These are phyloP conservation scores for Geotrichum aggregatum DNA, from an alignment of 1,139 yeast species.

Conservation along the genomic window DNA sequence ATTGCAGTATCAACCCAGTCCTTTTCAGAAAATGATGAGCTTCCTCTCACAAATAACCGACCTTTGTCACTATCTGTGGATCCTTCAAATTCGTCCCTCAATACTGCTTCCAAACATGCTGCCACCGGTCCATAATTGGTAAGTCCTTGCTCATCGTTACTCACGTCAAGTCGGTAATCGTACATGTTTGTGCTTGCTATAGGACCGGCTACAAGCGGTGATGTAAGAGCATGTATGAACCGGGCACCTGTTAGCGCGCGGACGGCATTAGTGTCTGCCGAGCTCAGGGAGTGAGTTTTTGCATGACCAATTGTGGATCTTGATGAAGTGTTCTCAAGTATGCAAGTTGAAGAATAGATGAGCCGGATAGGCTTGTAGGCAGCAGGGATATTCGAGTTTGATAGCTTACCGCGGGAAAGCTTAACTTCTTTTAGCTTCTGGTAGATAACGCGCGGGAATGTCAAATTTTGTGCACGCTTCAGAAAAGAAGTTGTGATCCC, in stretches of 20 bases:
- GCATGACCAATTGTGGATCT: too few relatives aligned
- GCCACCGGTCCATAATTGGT: conserved; percentile 38
- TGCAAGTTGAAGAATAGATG: conserved; percentile 29
- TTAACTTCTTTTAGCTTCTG: conserved; percentile 26
- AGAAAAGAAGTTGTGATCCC: conserved; percentile 30
- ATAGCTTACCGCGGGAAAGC: conserved; percentile 33
- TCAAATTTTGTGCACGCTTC: conserved; percentile 24
- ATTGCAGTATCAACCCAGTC: conserved; percentile 34
- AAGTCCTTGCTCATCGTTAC: conserved; percentile 22
- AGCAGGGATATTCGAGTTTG: conserved; percentile 27
- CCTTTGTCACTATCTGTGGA: conserved; percentile 23
- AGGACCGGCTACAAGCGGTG: conserved; percentile 36
- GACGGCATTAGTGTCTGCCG: conserved; percentile 32
- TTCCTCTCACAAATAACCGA: conserved; percentile 32
- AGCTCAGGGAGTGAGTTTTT: conserved; percentile 30
- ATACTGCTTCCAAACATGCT: conserved; percentile 35
- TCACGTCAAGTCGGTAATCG: conserved; percentile 36
- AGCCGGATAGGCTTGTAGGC: conserved; percentile 33
- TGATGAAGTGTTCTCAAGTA: conserved; percentile 13
- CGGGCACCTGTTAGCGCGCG: conserved; percentile 39
- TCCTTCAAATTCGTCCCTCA: conserved; percentile 26
- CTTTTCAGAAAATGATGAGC: conserved; percentile 24
- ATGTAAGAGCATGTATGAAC: conserved; percentile 35
- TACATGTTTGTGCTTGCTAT: conserved; percentile 38
- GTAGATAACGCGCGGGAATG: conserved; percentile 22